These are phyloP conservation scores for Salix udensis DNA, from an alignment of 345 rosid genomes.

Conservation along the genomic window DNA sequence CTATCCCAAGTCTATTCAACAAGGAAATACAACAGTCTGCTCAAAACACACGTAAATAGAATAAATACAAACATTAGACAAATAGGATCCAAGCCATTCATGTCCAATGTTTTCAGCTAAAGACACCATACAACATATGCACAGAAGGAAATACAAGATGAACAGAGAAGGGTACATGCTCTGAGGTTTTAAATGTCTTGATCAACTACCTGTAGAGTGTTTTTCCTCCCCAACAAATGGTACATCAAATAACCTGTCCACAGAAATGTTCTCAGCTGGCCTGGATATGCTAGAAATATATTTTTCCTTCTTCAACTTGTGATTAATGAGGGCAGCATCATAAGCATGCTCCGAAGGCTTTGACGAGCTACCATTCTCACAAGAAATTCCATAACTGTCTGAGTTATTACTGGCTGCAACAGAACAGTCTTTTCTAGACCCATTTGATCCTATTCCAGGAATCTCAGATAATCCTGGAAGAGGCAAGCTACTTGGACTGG, in stretches of 20 bases:
- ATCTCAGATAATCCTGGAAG: slow-evolving; percentile 50
- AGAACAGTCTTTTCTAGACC: slow-evolving; percentile 51
- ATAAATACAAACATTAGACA: neutral
- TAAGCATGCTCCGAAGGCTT: slow-evolving; percentile 41
- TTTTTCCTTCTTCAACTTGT: slow-evolving; percentile 49
- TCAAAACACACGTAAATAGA: neutral
- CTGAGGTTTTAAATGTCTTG: neutral
- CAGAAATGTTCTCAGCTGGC: slow-evolving; percentile 48
- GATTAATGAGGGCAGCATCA: slow-evolving; percentile 41
- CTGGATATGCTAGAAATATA: slow-evolving; percentile 44
- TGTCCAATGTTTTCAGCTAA: neutral
- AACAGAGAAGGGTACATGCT: neutral
- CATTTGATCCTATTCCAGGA: slow-evolving; percentile 51
- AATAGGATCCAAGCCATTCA: neutral
- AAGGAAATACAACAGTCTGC: neutral
- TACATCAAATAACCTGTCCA: slow-evolving; percentile 64
- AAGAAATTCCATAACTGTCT: slow-evolving; percentile 60
- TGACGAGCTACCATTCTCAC: slow-evolving; percentile 43
- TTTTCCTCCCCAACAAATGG: slow-evolving; percentile 73
- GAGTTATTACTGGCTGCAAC: slow-evolving; percentile 50
- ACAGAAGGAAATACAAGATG: neutral
- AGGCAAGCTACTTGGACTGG: slow-evolving; percentile 40
- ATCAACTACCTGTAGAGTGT: slow-evolving; percentile 56
- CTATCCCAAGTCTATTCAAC: neutral
- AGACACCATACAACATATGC: neutral